These are phyloP conservation scores for Candida endomychidarum DNA, from an alignment of 805 yeast species.

Conservation along the genomic window DNA sequence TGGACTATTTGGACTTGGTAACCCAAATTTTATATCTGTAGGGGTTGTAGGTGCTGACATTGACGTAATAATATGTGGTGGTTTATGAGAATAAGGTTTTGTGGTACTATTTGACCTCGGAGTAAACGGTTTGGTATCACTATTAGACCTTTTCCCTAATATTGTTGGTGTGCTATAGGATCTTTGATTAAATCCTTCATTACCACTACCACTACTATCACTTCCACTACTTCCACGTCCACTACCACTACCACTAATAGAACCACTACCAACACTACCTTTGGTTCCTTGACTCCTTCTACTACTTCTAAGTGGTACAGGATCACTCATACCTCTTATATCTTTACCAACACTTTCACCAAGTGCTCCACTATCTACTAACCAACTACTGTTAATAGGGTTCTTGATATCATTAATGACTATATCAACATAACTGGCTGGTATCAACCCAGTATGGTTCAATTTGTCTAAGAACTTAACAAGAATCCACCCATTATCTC, in stretches of 20 bases:
- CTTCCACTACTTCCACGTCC: background rate
- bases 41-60: conserved; percentile 1
- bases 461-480: conserved; percentile 54
- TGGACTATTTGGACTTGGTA: conserved; percentile 7
- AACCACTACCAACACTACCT: background rate
- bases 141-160: background rate
- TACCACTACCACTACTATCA: background rate
- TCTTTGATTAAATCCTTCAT: background rate
- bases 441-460: conserved; percentile 49
- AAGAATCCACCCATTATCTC: conserved; percentile 54
- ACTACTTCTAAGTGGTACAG: conserved; percentile 28
- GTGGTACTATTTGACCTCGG: background rate
- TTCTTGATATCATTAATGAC: conserved; percentile 41
- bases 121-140: background rate
- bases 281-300: conserved; percentile 7
- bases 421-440: conserved; percentile 49
- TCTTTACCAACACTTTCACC: conserved; percentile 17
- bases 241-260: background rate
- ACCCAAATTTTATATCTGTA: conserved; percentile 1
- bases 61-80: background rate
- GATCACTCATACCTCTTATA: conserved; percentile 19
- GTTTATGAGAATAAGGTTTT: background rate
- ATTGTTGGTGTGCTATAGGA: conserved; percentile 1
- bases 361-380: conserved; percentile 14
- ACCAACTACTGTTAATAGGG: conserved; percentile 41